phyloP scores from a whole-genome alignment of 495 filamentous ascomycete species.

The Aspergillus bertholletiae region DNA sequence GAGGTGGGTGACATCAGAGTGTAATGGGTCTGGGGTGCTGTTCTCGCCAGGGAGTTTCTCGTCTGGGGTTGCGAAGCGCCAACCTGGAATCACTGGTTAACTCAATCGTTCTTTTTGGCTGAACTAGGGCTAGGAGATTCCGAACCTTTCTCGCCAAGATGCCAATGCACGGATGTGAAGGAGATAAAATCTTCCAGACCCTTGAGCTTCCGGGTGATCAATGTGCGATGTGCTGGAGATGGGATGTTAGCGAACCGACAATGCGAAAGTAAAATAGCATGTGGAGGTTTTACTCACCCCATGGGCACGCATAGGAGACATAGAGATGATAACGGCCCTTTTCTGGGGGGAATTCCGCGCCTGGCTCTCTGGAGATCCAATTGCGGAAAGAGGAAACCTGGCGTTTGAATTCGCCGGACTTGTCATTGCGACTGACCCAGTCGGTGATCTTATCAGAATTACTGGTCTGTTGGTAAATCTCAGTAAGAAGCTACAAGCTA shows the following conservation, averaged over 20 bases:
- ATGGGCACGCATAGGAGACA: slow-evolving; percentile 71
- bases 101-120: not conserved
- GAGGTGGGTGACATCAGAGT: slow-evolving; percentile 51
- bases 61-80: slow-evolving; percentile 69
- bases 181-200: slow-evolving; percentile 63
- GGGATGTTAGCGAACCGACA: not conserved
- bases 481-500: not conserved
- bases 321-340: slow-evolving; percentile 69
- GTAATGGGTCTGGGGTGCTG: slow-evolving; percentile 48
- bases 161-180: slow-evolving; percentile 67
- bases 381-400: slow-evolving; percentile 66
- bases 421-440: slow-evolving; percentile 73
- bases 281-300: slow-evolving; percentile 44
- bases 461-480: slow-evolving; percentile 22
- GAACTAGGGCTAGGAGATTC: not conserved
- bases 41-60: slow-evolving; percentile 61
- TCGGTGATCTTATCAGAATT: slow-evolving; percentile 61
- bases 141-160: slow-evolving; percentile 57
- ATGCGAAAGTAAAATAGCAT: not conserved
- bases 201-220: slow-evolving; percentile 65
- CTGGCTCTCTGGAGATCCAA: slow-evolving; percentile 62
- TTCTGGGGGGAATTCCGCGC: slow-evolving; percentile 62
- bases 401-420: slow-evolving; percentile 86
- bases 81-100: slow-evolving; percentile 47
- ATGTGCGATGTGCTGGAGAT: slow-evolving; percentile 55